Base-by-base conservation (phyloP, 179 eudicot genomes). In the Monotropa hypopitys region DNA sequence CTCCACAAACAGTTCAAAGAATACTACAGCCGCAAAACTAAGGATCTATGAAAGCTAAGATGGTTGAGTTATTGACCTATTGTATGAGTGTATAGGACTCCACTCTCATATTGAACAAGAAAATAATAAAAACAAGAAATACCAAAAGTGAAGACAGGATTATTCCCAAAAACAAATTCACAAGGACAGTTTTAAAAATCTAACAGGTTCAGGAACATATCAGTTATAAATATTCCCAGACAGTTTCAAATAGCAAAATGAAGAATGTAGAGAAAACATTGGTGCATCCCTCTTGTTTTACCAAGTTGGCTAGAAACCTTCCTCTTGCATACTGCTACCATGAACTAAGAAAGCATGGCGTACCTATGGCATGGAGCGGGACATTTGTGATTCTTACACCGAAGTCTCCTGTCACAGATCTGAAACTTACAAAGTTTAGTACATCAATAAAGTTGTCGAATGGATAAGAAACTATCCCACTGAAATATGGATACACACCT, bases 301-400 rank as follows among this genome's bases (percentile, higher is more conserved):
- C 53, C 32, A 45, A 62, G 35, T 2, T 18, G n/a, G 70, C 61
- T 33, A 80, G 33, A 0, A 30, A 62, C 66, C 72, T 63, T 16
- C 67, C 65, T 71, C 54, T 43, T 46, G 16, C 35, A 38, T 32
- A 4, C 45, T 8, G 16, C 30, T n/a, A 54, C 10, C 12, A 7
- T 21, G 12, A 28, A 66, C 7, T 16, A 23, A 72, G n/a, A 70
- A 32, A 67, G 23, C 42, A 59, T 11, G 32, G 53, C 74, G 46
- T 85, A 95, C 99, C 99, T 90, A 77, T 96, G 99, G 83, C 99
- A 96, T 51, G 99, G 99, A 74, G 99, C 81, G 70, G 97, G 92
- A 76, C 99, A 96, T 83, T 96, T 96, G 85, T 96, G 99, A 81
- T 96, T 96, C 82, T 86, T 84, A 84, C 99, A 96, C 18, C 98